Conservation (phyloP, 768 basidiomycete species). For the Gymnopilus junonius region DNA sequence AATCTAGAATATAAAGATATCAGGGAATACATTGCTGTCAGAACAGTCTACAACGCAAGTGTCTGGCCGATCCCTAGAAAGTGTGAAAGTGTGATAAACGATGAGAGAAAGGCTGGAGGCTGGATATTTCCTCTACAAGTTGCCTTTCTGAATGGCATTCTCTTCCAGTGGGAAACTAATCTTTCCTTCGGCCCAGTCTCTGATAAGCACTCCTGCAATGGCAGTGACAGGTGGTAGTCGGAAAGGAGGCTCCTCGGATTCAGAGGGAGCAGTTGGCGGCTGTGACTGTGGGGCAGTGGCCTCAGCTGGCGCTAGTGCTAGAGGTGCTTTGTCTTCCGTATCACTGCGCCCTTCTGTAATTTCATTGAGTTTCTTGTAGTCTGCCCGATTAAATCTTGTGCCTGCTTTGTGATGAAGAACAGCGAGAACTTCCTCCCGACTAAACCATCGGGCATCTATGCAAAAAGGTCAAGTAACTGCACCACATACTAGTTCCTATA, state of each 20-base stretch:
- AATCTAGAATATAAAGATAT: not conserved
- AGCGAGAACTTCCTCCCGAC: slow-evolving; percentile 67
- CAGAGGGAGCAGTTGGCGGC: slow-evolving; percentile 14
- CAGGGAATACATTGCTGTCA: not conserved
- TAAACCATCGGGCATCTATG: slow-evolving; percentile 89
- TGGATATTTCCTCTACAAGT: slow-evolving; percentile 21
- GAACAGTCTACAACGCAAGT: not conserved
- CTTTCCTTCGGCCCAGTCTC: slow-evolving; percentile 76
- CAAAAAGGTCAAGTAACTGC: not conserved
- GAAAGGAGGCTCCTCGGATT: slow-evolving; percentile 59
- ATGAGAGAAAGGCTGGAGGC: slow-evolving; percentile 21
- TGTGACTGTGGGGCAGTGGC: slow-evolving; percentile 17
- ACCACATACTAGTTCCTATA: not conserved
- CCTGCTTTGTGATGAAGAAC: slow-evolving; percentile 64
- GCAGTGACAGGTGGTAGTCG: slow-evolving; percentile 77
- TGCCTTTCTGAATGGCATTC: slow-evolving; percentile 19
- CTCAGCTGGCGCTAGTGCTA: slow-evolving; percentile 23
- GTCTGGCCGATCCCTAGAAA: not conserved
- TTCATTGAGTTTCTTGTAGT: slow-evolving; percentile 55
- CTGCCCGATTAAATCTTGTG: slow-evolving; percentile 48
- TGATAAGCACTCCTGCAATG: slow-evolving; percentile 85
- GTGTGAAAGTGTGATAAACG: slow-evolving; percentile 27
- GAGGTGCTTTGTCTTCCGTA: slow-evolving; percentile 20
- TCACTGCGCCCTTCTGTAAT: slow-evolving; percentile 38
- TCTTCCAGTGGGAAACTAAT: slow-evolving; percentile 40